These are phyloP conservation scores for Phytophthora megakarya DNA, from an alignment of 352 stramenopile species.

Conservation along the genomic window DNA sequence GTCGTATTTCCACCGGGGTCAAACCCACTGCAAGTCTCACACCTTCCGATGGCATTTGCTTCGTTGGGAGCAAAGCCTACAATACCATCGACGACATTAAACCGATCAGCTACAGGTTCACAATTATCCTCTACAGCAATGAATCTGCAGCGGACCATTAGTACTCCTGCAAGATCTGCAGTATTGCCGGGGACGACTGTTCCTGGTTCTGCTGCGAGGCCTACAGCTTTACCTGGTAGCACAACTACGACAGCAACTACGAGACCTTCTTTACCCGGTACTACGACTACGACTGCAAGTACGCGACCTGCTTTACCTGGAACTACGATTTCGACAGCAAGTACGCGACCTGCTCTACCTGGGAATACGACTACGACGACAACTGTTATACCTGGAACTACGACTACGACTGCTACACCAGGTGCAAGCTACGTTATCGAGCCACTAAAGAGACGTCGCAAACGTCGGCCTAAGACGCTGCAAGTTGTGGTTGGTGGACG, in stretches of 20 bases:
- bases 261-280: not conserved
- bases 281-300: constrained; percentile 7
- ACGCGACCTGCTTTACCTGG: not conserved
- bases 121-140: constrained; percentile 7
- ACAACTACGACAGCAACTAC: constrained; percentile 4
- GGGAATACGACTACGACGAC: not conserved
- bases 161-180: too few species aligned
- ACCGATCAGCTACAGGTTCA: constrained; percentile 17
- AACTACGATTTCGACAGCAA: too few species aligned
- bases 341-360: not conserved
- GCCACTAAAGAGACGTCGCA: constrained; percentile 29
- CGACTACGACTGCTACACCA: constrained; percentile 4
- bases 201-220: constrained; percentile 9
- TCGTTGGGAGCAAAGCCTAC: constrained; percentile 29
- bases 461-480: constrained; percentile 56
- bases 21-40: constrained; percentile 26
- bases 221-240: not conserved
- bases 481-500: constrained; percentile 51
- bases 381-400: not conserved
- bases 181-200: too few species aligned
- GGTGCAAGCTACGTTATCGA: constrained; percentile 9
- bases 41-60: constrained; percentile 35
- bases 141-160: constrained; percentile 12
- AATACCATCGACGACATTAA: constrained; percentile 26
- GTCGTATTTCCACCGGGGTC: constrained; percentile 24